phyloP scores from a whole-genome alignment of 202 grass and related monocot species.

The Panicum hallii region DNA sequence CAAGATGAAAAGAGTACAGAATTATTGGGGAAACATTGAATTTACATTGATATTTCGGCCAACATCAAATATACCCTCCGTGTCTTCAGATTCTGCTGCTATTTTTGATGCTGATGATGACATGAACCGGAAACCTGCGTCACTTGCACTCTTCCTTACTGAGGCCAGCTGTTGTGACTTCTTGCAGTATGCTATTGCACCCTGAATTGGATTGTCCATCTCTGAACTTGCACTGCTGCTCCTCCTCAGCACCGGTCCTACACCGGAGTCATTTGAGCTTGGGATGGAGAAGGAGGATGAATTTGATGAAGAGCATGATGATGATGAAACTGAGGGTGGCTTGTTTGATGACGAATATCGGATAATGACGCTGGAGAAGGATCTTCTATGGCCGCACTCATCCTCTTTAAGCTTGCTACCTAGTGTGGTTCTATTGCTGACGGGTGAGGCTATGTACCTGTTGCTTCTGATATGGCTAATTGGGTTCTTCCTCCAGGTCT shows the following conservation, averaged over 20 bases:
- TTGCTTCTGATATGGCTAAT: constrained; percentile 79
- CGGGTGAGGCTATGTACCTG: constrained; percentile 62
- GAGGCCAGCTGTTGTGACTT: constrained; percentile 82
- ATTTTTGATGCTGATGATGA: constrained; percentile 68
- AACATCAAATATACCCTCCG: constrained; percentile 60
- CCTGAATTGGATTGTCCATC: constrained; percentile 93
- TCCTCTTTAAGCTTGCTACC: constrained; percentile 56
- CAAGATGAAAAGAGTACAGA: constrained; percentile 48
- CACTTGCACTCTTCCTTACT: constrained; percentile 87
- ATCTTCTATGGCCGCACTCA: constrained; percentile 74
- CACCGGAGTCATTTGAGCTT: constrained; percentile 56
- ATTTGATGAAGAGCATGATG: constrained; percentile 81
- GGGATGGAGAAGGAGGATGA: constrained; percentile 78
- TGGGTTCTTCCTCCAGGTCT: constrained; percentile 68
- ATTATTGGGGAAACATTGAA: constrained; percentile 24
- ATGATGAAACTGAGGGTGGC: constrained; percentile 65
- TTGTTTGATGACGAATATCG: constrained; percentile 70
- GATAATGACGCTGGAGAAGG: constrained; percentile 79
- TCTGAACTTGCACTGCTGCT: constrained; percentile 96
- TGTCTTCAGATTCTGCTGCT: constrained; percentile 68
- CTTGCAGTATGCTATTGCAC: constrained; percentile 96
- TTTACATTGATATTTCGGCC: constrained; percentile 40
- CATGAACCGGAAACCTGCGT: constrained; percentile 83
- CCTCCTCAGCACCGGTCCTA: constrained; percentile 68
- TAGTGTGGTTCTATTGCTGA: constrained; percentile 44